Conservation (phyloP, 2,329 filamentous ascomycete species). For the Aureobasidium lini region DNA sequence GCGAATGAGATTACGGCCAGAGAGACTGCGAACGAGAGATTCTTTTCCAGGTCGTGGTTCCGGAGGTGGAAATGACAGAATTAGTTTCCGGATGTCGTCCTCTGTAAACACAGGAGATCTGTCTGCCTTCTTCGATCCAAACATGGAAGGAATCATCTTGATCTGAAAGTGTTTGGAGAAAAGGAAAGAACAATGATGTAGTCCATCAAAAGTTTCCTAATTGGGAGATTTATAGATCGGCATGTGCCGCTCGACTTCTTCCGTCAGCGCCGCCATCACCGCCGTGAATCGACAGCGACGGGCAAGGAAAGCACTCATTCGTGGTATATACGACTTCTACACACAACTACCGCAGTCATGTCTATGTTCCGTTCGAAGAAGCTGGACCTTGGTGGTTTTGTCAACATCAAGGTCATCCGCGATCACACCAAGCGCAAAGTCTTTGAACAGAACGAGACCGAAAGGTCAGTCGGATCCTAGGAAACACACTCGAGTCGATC, state of each 20-base stretch:
- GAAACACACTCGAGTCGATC: not conserved
- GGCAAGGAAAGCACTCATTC: not conserved
- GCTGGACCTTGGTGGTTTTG: slow-evolving; percentile 78
- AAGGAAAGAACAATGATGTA: not conserved
- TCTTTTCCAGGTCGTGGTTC: not conserved
- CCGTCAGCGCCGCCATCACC: not conserved
- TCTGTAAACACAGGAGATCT: not conserved
- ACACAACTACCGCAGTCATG: slow-evolving; percentile 21
- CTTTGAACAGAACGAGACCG: slow-evolving; percentile 76
- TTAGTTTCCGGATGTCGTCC: slow-evolving; percentile 8
- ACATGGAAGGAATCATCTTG: slow-evolving; percentile 1
- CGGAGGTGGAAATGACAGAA: slow-evolving; percentile 5
- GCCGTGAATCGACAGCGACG: not conserved
- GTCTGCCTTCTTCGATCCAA: not conserved
- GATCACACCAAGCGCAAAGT: slow-evolving; percentile 96
- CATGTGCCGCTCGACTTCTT: not conserved
- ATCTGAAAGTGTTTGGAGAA: not conserved
- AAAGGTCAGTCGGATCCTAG: slow-evolving; percentile 54
- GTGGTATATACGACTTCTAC: not conserved
- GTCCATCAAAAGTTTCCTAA: not conserved
- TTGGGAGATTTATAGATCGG: slow-evolving; percentile 2
- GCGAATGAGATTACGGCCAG: slow-evolving; percentile 3
- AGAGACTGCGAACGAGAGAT: slow-evolving; percentile 12
- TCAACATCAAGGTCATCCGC: slow-evolving; percentile 80
- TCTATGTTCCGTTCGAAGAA: slow-evolving; percentile 78